phyloP scores from a whole-genome alignment of 2,329 filamentous ascomycete species.

The Dactylellina cionopaga region DNA sequence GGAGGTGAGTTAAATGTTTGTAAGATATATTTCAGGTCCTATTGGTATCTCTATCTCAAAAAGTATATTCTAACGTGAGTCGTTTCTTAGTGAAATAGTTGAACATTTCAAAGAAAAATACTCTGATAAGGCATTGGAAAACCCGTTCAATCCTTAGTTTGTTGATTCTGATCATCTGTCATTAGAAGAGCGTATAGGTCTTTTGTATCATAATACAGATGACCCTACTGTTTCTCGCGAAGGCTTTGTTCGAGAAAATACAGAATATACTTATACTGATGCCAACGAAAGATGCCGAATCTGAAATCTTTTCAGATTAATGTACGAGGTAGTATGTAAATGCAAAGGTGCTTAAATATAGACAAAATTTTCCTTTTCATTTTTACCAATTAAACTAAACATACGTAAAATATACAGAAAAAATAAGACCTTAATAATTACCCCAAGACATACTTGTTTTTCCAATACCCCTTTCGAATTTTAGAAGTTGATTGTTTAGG shows the following conservation, averaged over 20 bases:
- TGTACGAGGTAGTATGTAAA: no score
- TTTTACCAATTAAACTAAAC: no score
- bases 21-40: no score
- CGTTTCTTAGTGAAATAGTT: neutral
- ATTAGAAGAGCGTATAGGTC: neutral
- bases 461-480: no score
- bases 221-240: neutral
- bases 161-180: neutral
- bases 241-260: neutral
- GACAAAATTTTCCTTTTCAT: no score
- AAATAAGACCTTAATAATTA: no score
- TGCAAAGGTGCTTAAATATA: no score
- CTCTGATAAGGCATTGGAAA: neutral
- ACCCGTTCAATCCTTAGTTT: neutral
- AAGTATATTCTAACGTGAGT: neutral
- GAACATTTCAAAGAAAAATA: neutral
- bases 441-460: no score
- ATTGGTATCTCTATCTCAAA: neutral
- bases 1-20: slow-evolving; percentile 14
- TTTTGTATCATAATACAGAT: neutral
- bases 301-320: no score
- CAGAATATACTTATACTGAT: neutral
- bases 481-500: no score
- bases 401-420: no score
- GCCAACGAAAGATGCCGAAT: no score